Conservation (phyloP, 1,139 yeast species). For the Chernovozyma aurita region DNA sequence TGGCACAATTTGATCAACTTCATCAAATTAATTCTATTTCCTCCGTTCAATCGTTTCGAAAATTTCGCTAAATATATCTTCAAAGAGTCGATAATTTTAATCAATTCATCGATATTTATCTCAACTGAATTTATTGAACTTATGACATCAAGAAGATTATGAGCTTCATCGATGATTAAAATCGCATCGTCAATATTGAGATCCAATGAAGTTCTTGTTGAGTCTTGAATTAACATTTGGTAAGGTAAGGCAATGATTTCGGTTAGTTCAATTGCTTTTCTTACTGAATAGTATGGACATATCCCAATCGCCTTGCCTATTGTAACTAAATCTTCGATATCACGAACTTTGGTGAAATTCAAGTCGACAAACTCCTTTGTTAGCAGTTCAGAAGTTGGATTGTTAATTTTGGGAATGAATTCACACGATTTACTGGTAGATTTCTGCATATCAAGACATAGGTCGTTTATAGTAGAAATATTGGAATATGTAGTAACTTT, state of each 20-base stretch:
- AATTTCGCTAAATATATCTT: constrained; percentile 58
- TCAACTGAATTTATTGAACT: constrained; percentile 63
- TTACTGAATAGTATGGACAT: constrained; percentile 81
- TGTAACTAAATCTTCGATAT: constrained; percentile 73
- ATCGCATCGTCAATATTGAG: constrained; percentile 60
- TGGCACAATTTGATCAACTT: constrained; percentile 60
- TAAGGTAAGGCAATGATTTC: constrained; percentile 86
- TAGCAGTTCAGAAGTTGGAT: constrained; percentile 23
- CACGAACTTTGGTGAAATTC: constrained; percentile 60
- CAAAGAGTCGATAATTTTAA: constrained; percentile 41
- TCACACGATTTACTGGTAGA: constrained; percentile 37
- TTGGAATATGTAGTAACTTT: constrained; percentile 48
- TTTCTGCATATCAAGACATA: constrained; percentile 71
- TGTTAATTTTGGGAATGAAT: constrained; percentile 38
- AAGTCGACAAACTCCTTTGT: constrained; percentile 53
- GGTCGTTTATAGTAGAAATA: constrained; percentile 67
- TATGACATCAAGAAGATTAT: constrained; percentile 76
- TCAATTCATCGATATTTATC: constrained; percentile 49
- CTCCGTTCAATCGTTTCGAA: constrained; percentile 59
- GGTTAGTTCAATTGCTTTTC: constrained; percentile 52
- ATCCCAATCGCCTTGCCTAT: constrained; percentile 54
- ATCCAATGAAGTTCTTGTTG: constrained; percentile 58
- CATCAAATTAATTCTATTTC: constrained; percentile 65
- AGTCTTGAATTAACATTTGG: constrained; percentile 65
- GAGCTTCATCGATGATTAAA: constrained; percentile 90